phyloP scores from a whole-genome alignment of 306 rosid species.

The Herpetospermum pedunculosum region DNA sequence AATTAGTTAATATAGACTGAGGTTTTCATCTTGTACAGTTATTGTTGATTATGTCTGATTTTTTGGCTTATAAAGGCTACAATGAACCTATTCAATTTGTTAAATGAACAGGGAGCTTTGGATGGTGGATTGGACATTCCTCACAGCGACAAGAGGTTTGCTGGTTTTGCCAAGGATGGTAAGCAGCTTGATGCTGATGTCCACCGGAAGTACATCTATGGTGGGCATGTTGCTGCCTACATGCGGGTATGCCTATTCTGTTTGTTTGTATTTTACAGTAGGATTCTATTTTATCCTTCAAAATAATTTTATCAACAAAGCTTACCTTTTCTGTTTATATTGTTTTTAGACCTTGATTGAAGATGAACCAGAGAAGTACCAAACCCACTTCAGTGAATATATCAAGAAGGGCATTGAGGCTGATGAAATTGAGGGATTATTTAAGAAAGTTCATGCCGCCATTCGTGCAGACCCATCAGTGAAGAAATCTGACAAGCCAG shows the following conservation, averaged over 20 bases:
- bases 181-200: slow-evolving; percentile 71
- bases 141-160: slow-evolving; percentile 84
- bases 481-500: slow-evolving; percentile 45
- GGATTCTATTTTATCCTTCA: not conserved
- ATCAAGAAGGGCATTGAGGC: slow-evolving; percentile 50
- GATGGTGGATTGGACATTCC: slow-evolving; percentile 94
- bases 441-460: slow-evolving; percentile 81
- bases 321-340: accelerated
- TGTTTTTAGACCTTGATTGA: slow-evolving; percentile 36
- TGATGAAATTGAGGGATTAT: slow-evolving; percentile 47
- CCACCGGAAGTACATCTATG: slow-evolving; percentile 71
- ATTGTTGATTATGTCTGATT: not conserved
- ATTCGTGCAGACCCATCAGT: slow-evolving; percentile 48
- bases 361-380: slow-evolving; percentile 83
- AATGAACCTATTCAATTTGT: not conserved
- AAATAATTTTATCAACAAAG: not conserved
- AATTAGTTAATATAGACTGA: too few relatives aligned
- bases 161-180: slow-evolving; percentile 56
- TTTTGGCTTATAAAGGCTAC: not conserved
- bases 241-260: slow-evolving; percentile 31
- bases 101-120: slow-evolving; percentile 55
- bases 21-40: too few relatives aligned
- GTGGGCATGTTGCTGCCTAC: slow-evolving; percentile 59
- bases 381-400: slow-evolving; percentile 60
- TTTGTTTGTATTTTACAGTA: not conserved